Evolutionary conservation across 768 basidiomycete genomes (phyloP).

Genomic region (Postia placenta): DNA sequence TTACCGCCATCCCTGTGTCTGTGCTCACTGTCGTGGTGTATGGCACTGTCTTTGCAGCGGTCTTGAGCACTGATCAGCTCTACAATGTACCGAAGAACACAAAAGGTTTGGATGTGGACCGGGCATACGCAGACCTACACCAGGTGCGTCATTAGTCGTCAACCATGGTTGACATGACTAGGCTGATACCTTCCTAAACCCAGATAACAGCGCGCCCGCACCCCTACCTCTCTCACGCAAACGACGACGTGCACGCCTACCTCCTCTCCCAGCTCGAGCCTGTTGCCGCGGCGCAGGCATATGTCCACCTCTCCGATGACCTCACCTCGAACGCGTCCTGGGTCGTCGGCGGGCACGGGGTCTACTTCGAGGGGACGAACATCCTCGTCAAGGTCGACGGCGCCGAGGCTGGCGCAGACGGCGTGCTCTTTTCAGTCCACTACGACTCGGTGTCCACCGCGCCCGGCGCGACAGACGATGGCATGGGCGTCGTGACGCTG

Average conservation of each 20-base stretch:
- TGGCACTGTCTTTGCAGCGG: conserved; percentile 36
- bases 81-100: conserved; percentile 36
- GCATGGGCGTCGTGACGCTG: conserved; percentile 64
- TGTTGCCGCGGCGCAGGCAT: conserved; percentile 35
- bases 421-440: conserved; percentile 72
- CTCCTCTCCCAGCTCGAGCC: conserved; percentile 47
- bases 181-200: not conserved
- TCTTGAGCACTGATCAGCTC: conserved; percentile 44
- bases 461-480: conserved; percentile 72
- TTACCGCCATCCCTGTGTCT: conserved; percentile 30
- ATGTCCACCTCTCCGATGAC: conserved; percentile 50
- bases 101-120: conserved; percentile 37
- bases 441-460: conserved; percentile 78
- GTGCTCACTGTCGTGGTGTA: conserved; percentile 44
- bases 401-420: conserved; percentile 28
- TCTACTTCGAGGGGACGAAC: conserved; percentile 65
- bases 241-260: conserved; percentile 58
- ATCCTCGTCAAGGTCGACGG: conserved; percentile 61
- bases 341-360: conserved; percentile 14
- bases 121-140: conserved; percentile 56
- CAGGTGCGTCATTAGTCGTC: conserved; percentile 28
- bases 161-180: not conserved
- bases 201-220: conserved; percentile 68
- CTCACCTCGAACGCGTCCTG: conserved; percentile 42
- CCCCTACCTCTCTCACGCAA: conserved; percentile 73